Conservation (phyloP, 176 grass and related monocot genomes). For the Raddia guianensis region DNA sequence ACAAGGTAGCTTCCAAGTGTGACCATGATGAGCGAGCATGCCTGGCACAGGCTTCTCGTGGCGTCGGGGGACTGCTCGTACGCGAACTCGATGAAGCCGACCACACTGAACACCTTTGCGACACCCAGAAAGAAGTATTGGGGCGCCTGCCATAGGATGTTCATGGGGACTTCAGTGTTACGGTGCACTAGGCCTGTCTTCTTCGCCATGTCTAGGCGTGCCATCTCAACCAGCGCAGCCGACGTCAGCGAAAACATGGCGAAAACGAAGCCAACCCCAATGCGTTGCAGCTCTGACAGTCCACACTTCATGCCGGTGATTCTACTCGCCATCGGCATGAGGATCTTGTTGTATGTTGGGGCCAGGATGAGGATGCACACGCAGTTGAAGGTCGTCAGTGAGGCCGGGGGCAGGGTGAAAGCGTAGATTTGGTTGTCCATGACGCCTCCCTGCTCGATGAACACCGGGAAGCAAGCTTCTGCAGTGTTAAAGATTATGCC, state of each 20-base stretch:
- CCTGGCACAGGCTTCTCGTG: slow-evolving; percentile 4
- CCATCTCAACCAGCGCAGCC: slow-evolving; percentile 46
- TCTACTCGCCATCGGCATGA: slow-evolving; percentile 40
- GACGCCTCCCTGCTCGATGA: slow-evolving; percentile 47
- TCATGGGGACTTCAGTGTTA: not conserved
- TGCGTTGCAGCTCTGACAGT: slow-evolving; percentile 49
- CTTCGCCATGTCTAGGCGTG: not conserved
- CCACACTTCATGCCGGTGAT: slow-evolving; percentile 44
- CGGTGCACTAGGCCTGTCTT: not conserved
- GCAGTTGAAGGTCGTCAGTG: slow-evolving; percentile 47
- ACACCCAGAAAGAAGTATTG: not conserved
- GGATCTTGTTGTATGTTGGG: slow-evolving; percentile 27
- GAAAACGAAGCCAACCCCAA: slow-evolving; percentile 47
- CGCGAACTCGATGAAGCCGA: not conserved
- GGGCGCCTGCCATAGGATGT: not conserved
- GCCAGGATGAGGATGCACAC: slow-evolving; percentile 41
- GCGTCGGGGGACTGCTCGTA: not conserved
- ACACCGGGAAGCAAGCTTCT: slow-evolving; percentile 33
- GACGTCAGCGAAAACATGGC: slow-evolving; percentile 23
- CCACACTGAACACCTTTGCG: not conserved
- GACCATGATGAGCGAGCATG: not conserved
- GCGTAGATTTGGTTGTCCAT: slow-evolving; percentile 33
- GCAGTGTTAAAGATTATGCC: slow-evolving; percentile 31
- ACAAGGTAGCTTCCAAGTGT: slow-evolving; percentile 7
- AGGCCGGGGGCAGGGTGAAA: slow-evolving; percentile 45